Evolutionary conservation across 306 rosid species (phyloP).

Genomic region (Cotoneaster glaucophyllus): DNA sequence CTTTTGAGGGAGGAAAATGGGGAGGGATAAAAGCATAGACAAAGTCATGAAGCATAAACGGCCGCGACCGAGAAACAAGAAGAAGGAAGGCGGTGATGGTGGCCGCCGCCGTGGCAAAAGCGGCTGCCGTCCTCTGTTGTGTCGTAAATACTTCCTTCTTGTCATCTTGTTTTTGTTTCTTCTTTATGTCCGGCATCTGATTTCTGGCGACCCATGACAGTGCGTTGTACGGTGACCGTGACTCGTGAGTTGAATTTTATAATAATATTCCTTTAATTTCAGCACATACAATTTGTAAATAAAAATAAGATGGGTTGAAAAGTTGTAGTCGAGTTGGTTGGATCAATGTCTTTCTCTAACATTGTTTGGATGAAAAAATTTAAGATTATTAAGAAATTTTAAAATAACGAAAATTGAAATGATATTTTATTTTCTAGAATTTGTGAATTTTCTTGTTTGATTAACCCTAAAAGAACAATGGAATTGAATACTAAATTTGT

Average conservation of each 20-base stretch:
- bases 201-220: neutral
- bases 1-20: neutral
- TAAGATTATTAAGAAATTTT: too few species aligned
- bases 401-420: too few species aligned
- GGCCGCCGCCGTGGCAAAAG: neutral
- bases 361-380: too few species aligned
- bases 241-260: neutral
- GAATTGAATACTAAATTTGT: too few species aligned
- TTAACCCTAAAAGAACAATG: too few species aligned
- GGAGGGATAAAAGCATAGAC: slow-evolving; percentile 28
- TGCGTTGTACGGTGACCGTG: neutral
- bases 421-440: too few species aligned
- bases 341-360: too few species aligned
- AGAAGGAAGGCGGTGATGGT: neutral
- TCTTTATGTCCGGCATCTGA: slow-evolving; percentile 9
- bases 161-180: slow-evolving; percentile 5
- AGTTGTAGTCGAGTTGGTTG: too few species aligned
- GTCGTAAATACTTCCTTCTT: neutral
- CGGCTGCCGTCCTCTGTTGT: neutral
- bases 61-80: neutral
- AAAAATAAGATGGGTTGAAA: neutral
- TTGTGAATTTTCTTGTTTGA: too few species aligned
- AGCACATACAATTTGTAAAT: neutral
- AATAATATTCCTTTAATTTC: neutral
- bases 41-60: slow-evolving; percentile 8